Evolutionary conservation across 1,139 yeast genomes (phyloP).

Genomic region (Keqinozyma sinolaborantium): DNA sequence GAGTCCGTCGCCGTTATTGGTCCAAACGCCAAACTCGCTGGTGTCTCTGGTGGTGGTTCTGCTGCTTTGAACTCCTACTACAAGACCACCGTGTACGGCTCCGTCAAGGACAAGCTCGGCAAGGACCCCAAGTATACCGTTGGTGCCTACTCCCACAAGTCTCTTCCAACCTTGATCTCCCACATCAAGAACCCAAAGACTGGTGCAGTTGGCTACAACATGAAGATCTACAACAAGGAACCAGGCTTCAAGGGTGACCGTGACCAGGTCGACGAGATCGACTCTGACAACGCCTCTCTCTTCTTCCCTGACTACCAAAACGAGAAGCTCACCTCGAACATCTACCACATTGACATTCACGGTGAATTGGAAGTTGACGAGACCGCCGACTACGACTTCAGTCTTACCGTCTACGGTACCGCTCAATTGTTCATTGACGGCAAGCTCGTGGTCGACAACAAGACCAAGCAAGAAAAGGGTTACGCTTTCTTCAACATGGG

Average conservation of each 20-base stretch:
- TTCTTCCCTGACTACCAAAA: constrained; percentile 44
- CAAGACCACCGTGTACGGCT: constrained; percentile 22
- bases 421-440: constrained; percentile 47
- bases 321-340: constrained; percentile 16
- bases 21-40: constrained; percentile 23
- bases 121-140: constrained; percentile 9
- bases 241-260: constrained; percentile 7
- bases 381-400: constrained; percentile 46
- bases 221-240: constrained; percentile 10
- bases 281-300: constrained; percentile 26
- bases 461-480: constrained; percentile 46
- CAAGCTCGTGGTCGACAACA: constrained; percentile 49
- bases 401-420: constrained; percentile 46
- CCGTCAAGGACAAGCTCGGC: constrained; percentile 11
- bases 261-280: constrained; percentile 28
- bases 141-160: constrained; percentile 12
- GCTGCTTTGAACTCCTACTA: constrained; percentile 23
- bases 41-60: constrained; percentile 29
- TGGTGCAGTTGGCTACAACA: constrained; percentile 10
- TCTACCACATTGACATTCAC: constrained; percentile 37
- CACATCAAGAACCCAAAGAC: constrained; percentile 8
- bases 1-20: constrained; percentile 24
- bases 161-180: constrained; percentile 11
- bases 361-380: constrained; percentile 40
- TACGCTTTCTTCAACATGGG: constrained; percentile 41